phyloP scores from a whole-genome alignment of 2,329 filamentous ascomycete genomes.

The Aspergillus hortae region DNA sequence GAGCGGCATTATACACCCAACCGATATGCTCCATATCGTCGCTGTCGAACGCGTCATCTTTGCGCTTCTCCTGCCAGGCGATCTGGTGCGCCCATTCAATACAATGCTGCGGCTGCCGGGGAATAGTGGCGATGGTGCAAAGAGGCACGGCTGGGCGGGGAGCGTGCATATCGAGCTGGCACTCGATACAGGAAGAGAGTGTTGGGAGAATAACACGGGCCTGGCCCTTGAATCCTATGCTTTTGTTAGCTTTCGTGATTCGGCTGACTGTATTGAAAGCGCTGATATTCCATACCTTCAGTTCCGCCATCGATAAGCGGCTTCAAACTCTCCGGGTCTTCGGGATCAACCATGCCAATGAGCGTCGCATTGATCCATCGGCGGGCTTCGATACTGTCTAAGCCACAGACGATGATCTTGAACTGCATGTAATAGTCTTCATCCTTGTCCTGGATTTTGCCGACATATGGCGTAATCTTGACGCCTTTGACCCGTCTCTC shows the following conservation, averaged over 20 bases:
- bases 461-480: constrained; percentile 88
- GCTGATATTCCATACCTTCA: constrained; percentile 56
- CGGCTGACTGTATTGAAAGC: background rate
- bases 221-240: constrained; percentile 86
- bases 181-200: constrained; percentile 94
- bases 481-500: constrained; percentile 86
- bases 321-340: constrained; percentile 81
- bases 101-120: constrained; percentile 94
- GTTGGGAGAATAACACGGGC: constrained; percentile 87
- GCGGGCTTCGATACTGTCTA: constrained; percentile 96
- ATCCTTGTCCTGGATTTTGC: constrained; percentile 94
- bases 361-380: constrained; percentile 97
- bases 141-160: constrained; percentile 95
- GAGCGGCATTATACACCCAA: constrained; percentile 89
- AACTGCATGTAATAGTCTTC: constrained; percentile 97
- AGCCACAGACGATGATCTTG: constrained; percentile 84
- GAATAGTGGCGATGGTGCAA: constrained; percentile 93
- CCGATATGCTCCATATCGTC: constrained; percentile 95
- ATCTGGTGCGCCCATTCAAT: constrained; percentile 99
- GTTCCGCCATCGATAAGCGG: constrained; percentile 95
- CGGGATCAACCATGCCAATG: constrained; percentile 81
- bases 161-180: constrained; percentile 96
- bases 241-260: constrained; percentile 12
- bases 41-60: constrained; percentile 82
- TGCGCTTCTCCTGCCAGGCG: constrained; percentile 85